phyloP scores from a whole-genome alignment of 2,329 filamentous ascomycete species.

The Gnomoniopsis smithogilvyi region DNA sequence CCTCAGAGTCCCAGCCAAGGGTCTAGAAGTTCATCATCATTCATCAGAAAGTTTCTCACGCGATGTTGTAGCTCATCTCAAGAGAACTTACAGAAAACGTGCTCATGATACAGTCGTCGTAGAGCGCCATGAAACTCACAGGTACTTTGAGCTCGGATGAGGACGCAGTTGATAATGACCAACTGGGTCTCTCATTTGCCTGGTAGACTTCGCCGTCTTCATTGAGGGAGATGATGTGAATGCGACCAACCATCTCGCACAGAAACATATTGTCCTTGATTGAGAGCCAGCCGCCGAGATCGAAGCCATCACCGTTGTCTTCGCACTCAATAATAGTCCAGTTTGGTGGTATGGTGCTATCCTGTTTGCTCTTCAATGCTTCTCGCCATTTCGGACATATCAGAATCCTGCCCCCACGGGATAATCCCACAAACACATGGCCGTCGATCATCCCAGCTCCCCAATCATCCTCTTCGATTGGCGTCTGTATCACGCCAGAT shows the following conservation, averaged over 20 bases:
- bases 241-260: conserved; percentile 39
- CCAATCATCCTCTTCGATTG: conserved; percentile 40
- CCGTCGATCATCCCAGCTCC: conserved; percentile 41
- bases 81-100: conserved; percentile 32
- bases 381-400: conserved; percentile 41
- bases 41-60: neutral
- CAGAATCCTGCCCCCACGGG: conserved; percentile 38
- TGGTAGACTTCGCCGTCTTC: conserved; percentile 28
- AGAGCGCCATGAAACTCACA: conserved; percentile 43
- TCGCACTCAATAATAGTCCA: conserved; percentile 39
- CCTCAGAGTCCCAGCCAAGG: conserved; percentile 9
- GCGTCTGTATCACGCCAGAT: conserved; percentile 21
- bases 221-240: conserved; percentile 39
- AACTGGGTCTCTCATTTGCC: conserved; percentile 2
- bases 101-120: conserved; percentile 43
- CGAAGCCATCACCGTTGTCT: conserved; percentile 36
- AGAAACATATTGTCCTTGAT: conserved; percentile 37
- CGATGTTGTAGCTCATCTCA: neutral
- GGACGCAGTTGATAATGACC: conserved; percentile 18
- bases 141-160: conserved; percentile 36
- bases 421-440: conserved; percentile 39
- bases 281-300: conserved; percentile 43
- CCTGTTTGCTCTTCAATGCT: conserved; percentile 27
- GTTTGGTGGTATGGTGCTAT: conserved; percentile 21
- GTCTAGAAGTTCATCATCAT: neutral